These are phyloP conservation scores for Barnettozyma vustinii DNA, from an alignment of 805 yeast genomes.

Conservation along the genomic window DNA sequence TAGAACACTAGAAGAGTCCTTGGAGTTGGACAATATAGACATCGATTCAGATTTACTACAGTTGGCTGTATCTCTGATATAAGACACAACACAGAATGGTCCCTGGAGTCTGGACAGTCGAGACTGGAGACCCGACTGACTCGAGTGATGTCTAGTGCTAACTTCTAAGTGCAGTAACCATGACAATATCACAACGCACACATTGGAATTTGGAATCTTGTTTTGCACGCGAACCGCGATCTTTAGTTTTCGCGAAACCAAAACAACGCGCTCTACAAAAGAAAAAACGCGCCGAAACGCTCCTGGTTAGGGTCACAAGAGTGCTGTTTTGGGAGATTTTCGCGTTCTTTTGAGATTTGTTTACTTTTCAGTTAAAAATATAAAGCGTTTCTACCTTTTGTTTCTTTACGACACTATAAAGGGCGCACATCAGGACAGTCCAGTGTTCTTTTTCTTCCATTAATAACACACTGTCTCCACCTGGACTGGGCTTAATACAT, in stretches of 20 bases:
- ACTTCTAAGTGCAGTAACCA: too few species aligned
- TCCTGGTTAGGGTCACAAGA: not conserved
- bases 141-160: too few species aligned
- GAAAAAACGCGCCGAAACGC: constrained; percentile 1
- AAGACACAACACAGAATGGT: too few species aligned
- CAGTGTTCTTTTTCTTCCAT: not conserved
- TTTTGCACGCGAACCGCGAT: not conserved
- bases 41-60: too few species aligned
- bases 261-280: not conserved
- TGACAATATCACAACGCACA: too few species aligned
- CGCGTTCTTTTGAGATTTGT: constrained; percentile 2
- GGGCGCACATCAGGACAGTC: not conserved
- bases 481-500: not conserved
- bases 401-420: not conserved
- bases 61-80: too few species aligned
- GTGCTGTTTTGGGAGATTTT: not conserved
- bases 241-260: not conserved
- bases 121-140: too few species aligned
- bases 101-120: too few species aligned
- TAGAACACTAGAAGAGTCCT: too few species aligned
- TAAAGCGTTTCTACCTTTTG: not conserved
- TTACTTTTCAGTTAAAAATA: constrained; percentile 1
- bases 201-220: too few species aligned
- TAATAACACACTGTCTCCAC: not conserved
- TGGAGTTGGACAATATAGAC: too few species aligned